Conservation (phyloP, 2,329 filamentous ascomycete species). For the Colletotrichum limetticola region DNA sequence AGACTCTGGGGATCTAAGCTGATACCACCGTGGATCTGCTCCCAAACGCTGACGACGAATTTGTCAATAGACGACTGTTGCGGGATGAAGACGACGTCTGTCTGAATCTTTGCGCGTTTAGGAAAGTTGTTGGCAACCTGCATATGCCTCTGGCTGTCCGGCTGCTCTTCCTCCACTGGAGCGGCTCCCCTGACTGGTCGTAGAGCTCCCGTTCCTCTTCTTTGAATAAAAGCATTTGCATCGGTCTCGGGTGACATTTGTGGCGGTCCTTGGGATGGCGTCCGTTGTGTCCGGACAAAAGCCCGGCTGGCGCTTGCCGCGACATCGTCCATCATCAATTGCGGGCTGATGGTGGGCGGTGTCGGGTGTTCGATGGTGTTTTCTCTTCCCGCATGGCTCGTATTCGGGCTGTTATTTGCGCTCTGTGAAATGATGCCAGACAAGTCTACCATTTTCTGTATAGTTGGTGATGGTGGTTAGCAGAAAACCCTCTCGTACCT, state of each 20-base stretch:
- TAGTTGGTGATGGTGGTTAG: constrained; percentile 20
- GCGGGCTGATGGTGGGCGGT: not conserved
- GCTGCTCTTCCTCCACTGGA: constrained; percentile 22
- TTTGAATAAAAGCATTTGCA: not conserved
- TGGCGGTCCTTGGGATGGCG: constrained; percentile 5
- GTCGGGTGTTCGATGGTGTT: not conserved
- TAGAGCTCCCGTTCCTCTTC: constrained; percentile 27
- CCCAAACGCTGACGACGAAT: constrained; percentile 46
- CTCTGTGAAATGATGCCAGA: constrained; percentile 34
- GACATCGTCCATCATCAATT: constrained; percentile 2
- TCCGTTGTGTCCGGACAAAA: constrained; percentile 5
- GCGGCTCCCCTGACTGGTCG: constrained; percentile 18
- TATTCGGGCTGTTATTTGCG: constrained; percentile 16
- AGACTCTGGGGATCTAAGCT: constrained; percentile 43
- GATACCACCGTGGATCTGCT: constrained; percentile 45
- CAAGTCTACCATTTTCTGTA: constrained; percentile 36
- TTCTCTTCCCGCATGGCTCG: constrained; percentile 19
- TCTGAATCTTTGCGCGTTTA: constrained; percentile 34
- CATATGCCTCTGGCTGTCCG: constrained; percentile 33
- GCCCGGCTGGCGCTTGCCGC: constrained; percentile 14
- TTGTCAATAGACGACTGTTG: constrained; percentile 41
- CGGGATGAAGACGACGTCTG: constrained; percentile 26
- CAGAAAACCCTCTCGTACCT: not conserved
- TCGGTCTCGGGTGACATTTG: not conserved
- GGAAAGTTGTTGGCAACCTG: constrained; percentile 36